Evolutionary conservation across 495 filamentous ascomycete species (phyloP).

Genomic region (Penicillium egyptiacum): DNA sequence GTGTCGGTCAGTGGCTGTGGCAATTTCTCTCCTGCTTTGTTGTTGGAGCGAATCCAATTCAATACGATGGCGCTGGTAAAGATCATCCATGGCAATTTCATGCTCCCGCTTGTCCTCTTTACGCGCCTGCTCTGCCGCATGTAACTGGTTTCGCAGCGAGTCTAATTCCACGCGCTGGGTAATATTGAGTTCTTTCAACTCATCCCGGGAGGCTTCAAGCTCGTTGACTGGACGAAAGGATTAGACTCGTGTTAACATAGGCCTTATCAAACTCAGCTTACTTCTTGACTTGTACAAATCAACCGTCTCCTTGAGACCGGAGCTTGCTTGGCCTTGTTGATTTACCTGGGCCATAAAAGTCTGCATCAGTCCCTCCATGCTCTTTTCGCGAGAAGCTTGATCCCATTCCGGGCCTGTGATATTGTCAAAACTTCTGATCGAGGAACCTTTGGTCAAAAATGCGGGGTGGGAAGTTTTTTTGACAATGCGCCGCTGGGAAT

Average conservation of each 20-base stretch:
- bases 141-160: conserved; percentile 49
- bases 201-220: conserved; percentile 60
- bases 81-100: conserved; percentile 59
- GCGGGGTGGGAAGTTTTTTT: conserved; percentile 25
- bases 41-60: conserved; percentile 47
- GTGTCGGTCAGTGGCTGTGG: conserved; percentile 44
- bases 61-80: conserved; percentile 47
- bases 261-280: conserved; percentile 41
- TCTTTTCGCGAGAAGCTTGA: conserved; percentile 62
- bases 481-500: conserved; percentile 21
- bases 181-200: conserved; percentile 56
- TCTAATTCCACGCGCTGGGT: conserved; percentile 60
- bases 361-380: conserved; percentile 63
- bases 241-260: conserved; percentile 13
- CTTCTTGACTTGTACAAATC: conserved; percentile 70
- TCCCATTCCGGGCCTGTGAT: conserved; percentile 64
- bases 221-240: conserved; percentile 54
- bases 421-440: conserved; percentile 50
- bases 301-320: conserved; percentile 65
- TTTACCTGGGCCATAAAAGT: conserved; percentile 62
- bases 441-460: conserved; percentile 74
- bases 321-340: conserved; percentile 58
- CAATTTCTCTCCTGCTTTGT: conserved; percentile 43
- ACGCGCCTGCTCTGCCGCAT: conserved; percentile 44
- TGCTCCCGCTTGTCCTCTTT: conserved; percentile 53